Conservation (phyloP, 2,329 filamentous ascomycete genomes). For the Calonectria crousiana region DNA sequence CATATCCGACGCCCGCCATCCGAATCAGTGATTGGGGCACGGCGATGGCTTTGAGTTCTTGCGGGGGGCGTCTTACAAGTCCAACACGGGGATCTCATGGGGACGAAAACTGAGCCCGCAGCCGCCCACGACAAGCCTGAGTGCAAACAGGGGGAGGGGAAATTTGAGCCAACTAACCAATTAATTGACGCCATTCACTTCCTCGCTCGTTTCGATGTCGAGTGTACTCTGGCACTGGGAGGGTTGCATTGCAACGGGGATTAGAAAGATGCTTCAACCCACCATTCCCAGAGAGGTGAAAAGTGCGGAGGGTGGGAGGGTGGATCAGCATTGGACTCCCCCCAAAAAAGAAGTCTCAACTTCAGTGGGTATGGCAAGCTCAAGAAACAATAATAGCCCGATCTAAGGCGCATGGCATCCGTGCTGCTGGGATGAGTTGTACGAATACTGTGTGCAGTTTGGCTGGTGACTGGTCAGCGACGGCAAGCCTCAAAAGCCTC, state of each 20-base stretch:
- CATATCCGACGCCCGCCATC: constrained; percentile 9
- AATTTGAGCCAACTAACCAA: constrained; percentile 28
- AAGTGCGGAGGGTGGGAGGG: constrained; percentile 25
- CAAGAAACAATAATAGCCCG: constrained; percentile 33
- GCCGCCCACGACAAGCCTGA: not conserved
- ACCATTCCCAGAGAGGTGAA: constrained; percentile 26
- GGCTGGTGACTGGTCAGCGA: constrained; percentile 36
- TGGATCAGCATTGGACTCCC: constrained; percentile 35
- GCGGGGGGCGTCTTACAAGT: constrained; percentile 18
- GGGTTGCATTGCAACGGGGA: constrained; percentile 32
- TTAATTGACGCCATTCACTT: constrained; percentile 18
- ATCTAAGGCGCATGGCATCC: constrained; percentile 43
- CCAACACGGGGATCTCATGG: constrained; percentile 27
- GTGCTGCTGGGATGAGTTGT: constrained; percentile 37
- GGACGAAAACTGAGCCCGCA: constrained; percentile 7
- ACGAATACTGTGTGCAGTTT: constrained; percentile 34
- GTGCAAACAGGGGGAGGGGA: not conserved
- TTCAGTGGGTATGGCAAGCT: constrained; percentile 31
- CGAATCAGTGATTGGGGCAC: not conserved
- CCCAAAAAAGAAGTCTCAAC: constrained; percentile 21
- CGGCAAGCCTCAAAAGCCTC: constrained; percentile 28
- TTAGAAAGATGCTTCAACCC: constrained; percentile 10
- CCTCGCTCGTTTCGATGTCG: constrained; percentile 23
- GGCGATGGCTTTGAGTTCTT: constrained; percentile 12
- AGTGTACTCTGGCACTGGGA: constrained; percentile 31